Evolutionary conservation across 2,329 filamentous ascomycete genomes (phyloP), one percentile per base, ranked within the genome.

Genomic region (Sclerotiophoma versabilis): DNA sequence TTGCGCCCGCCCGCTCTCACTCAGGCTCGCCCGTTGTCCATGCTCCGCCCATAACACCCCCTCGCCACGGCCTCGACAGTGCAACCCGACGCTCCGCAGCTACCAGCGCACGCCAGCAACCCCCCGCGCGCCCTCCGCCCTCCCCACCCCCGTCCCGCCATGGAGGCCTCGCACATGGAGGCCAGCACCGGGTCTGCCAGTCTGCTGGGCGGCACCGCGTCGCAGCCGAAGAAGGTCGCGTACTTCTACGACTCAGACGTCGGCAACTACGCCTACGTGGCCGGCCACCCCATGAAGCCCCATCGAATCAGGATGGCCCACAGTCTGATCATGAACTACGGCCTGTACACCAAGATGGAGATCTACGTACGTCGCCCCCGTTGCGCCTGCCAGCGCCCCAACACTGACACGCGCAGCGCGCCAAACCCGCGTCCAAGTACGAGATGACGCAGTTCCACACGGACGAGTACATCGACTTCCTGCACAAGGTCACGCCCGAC

Each of bases 191-290:
- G 51, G 12, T 58, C 59, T 19, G 29, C 39, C 37, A 52, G 58
- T 37, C 33, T 59, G 48, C 7, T 33, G 42, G 63, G 68, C 48
- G 70, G 71, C 55, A 64, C 62, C 20, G 57, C 64, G 3, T 63
- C 66, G 23, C 60, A 58, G 42, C 61, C 69, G 6, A 96, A 95
- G 79, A 92, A 93, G 73, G 91, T 98, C 54, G 93, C 93, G 50
- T 98, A 98, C 79, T 98, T 98, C 77, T 98, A 98, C 83, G 93
- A 98, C 74, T 96, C 91, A 3, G 93, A 98, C 78, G 95, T 98
- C 72, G 93, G 93, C 62, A 98, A 98, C 77, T 98, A 97, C 81
- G 93, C 93, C 74, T 98, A 98, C 72, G 92, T 96, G 53, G 82
- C 84, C 11, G 84, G 83, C n/a, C 85, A 83, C 76, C 84, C 86